Evolutionary conservation across 2,329 filamentous ascomycete species (phyloP).

Genomic region (Aspergillus melleus): DNA sequence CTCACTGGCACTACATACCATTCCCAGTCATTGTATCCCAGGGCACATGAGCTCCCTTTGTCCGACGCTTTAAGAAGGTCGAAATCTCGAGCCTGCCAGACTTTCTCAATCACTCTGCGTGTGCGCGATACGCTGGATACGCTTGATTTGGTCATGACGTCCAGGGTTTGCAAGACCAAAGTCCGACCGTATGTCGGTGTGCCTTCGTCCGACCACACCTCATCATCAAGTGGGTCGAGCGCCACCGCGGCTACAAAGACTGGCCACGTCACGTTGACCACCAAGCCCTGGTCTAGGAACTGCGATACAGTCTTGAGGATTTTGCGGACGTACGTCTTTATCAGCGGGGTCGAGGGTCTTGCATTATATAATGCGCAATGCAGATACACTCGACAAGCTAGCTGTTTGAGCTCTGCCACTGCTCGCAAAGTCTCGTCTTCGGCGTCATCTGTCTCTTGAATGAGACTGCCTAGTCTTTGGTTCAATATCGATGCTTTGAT

Average conservation of each 20-base stretch:
- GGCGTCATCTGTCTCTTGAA: conserved; percentile 33
- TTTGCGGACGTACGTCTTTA: conserved; percentile 31
- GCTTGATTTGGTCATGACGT: conserved; percentile 42
- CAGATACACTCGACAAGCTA: conserved; percentile 48
- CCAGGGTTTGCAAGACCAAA: conserved; percentile 43
- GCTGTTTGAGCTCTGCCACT: conserved; percentile 45
- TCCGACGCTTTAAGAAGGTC: conserved; percentile 26
- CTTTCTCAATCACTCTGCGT: conserved; percentile 47
- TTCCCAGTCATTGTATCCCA: conserved; percentile 43
- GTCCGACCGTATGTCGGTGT: conserved; percentile 35
- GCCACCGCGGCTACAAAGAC: conserved; percentile 48
- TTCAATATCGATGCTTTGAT: conserved; percentile 37
- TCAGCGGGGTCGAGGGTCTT: conserved; percentile 39
- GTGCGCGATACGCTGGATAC: conserved; percentile 48
- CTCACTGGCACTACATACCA: conserved; percentile 45
- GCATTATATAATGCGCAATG: conserved; percentile 48
- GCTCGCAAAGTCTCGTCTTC: conserved; percentile 34
- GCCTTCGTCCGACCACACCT: conserved; percentile 29
- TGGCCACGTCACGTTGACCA: conserved; percentile 43
- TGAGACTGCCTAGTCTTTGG: conserved; percentile 31
- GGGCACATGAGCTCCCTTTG: conserved; percentile 8
- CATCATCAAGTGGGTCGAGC: conserved; percentile 40
- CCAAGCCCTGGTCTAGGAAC: conserved; percentile 33
- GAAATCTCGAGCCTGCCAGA: conserved; percentile 49
- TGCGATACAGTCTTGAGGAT: conserved; percentile 37